A percentile compares a stretch with the other conserved stretches of the same genome.
Conservation (phyloP, 768 basidiomycete genomes). For the Mycena crocata region DNA sequence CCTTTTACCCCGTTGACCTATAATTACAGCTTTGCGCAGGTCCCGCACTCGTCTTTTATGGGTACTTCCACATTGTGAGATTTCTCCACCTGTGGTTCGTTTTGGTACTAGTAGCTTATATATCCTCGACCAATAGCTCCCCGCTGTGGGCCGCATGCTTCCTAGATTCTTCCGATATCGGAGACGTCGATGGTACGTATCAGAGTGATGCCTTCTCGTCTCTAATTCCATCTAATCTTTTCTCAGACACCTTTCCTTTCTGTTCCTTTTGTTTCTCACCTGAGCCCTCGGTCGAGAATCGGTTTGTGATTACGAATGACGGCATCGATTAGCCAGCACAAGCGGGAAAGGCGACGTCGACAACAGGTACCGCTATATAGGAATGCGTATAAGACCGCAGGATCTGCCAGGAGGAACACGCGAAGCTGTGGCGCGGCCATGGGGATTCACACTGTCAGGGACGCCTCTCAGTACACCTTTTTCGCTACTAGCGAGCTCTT, state of each 20-base stretch:
- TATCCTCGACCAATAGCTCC: background rate
- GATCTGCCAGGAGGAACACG: conserved; percentile 3
- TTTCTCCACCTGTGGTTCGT: background rate
- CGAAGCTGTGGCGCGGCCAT: conserved; percentile 13
- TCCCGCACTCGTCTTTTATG: background rate
- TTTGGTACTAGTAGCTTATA: background rate
- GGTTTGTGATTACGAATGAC: too few species aligned
- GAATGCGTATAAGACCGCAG: background rate
- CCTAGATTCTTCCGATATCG: background rate
- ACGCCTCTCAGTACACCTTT: conserved; percentile 5
- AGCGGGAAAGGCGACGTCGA: conserved; percentile 1
- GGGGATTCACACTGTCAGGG: background rate
- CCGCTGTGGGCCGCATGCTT: background rate
- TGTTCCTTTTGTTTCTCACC: background rate
- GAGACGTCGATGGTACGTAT: background rate
- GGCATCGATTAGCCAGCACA: background rate
- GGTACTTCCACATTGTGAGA: background rate
- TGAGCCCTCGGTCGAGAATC: background rate
- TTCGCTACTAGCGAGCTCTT: conserved; percentile 1
- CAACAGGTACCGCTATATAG: background rate
- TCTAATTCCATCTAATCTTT: background rate
- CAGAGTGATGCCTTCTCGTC: background rate
- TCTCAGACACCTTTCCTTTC: background rate
- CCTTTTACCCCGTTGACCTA: background rate
- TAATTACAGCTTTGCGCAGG: background rate